Percentiles rank a stretch among this genome's conserved stretches.
Evolutionary conservation across 805 yeast species (phyloP).

Genomic region (Scheffersomyces amazonensis): DNA sequence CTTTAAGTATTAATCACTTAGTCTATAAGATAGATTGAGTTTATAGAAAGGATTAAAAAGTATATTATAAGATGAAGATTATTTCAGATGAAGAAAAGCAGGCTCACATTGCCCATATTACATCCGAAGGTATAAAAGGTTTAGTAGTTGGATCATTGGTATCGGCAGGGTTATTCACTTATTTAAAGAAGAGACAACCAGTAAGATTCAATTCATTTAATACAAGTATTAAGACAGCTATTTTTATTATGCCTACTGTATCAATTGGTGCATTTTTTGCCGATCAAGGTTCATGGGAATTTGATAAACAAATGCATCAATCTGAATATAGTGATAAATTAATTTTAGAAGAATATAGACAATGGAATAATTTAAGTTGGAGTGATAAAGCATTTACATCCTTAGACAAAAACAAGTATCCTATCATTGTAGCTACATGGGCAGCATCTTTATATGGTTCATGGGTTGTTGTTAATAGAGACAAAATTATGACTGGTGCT

Average conservation of each 20-base stretch:
- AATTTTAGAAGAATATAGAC: constrained; percentile 31
- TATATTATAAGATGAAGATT: constrained; percentile 34
- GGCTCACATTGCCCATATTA: constrained; percentile 35
- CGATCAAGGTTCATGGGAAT: constrained; percentile 44
- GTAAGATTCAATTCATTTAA: constrained; percentile 31
- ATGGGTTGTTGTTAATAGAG: constrained; percentile 70
- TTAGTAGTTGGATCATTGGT: constrained; percentile 30
- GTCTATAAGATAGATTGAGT: too few relatives aligned
- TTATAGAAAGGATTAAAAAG: too few relatives aligned
- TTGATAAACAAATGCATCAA: constrained; percentile 36
- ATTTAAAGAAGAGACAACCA: constrained; percentile 31
- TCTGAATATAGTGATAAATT: constrained; percentile 22
- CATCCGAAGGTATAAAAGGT: constrained; percentile 38
- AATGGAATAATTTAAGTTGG: constrained; percentile 31
- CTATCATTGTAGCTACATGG: constrained; percentile 35
- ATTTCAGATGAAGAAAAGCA: constrained; percentile 34
- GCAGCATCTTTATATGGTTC: constrained; percentile 56
- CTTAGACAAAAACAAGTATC: constrained; percentile 32
- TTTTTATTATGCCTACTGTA: constrained; percentile 39
- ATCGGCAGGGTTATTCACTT: constrained; percentile 30
- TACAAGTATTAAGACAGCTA: constrained; percentile 36
- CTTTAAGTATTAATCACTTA: too few relatives aligned
- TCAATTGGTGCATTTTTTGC: constrained; percentile 38
- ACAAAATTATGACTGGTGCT: constrained; percentile 67
- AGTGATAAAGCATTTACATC: constrained; percentile 26